Percentiles rank a stretch among this genome's conserved stretches.
These are phyloP conservation scores for Epichloe typhina DNA, from an alignment of 2,329 filamentous ascomycete genomes.

Conservation along the genomic window DNA sequence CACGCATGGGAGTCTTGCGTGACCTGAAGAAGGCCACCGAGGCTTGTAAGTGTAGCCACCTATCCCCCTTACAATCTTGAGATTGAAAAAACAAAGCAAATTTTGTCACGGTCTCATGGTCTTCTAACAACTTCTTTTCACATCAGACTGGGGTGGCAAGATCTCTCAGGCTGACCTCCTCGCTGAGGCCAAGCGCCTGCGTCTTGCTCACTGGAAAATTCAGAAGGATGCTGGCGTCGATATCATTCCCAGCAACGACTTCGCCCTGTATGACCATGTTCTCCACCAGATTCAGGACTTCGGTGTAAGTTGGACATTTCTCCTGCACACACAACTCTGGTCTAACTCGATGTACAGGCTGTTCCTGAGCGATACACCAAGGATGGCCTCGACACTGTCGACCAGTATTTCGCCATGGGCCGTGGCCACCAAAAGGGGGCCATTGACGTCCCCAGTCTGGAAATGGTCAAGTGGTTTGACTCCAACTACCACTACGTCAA, in stretches of 20 bases:
- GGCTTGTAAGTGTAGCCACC: conserved; percentile 46
- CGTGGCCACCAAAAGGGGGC: conserved; percentile 93
- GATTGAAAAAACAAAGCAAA: not conserved
- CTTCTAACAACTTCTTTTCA: conserved; percentile 12
- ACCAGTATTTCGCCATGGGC: conserved; percentile 99
- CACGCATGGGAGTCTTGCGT: conserved; percentile 95
- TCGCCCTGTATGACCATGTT: conserved; percentile 96
- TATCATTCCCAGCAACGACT: conserved; percentile 98
- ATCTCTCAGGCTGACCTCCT: conserved; percentile 83
- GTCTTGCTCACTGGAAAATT: conserved; percentile 97
- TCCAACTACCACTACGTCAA: conserved; percentile 99
- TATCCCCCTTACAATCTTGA: not conserved
- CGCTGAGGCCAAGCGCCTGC: conserved; percentile 89
- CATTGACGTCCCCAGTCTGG: conserved; percentile 83
- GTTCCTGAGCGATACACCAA: conserved; percentile 88
- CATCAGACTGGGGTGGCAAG: conserved; percentile 72
- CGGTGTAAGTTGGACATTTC: conserved; percentile 49
- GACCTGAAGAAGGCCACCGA: conserved; percentile 99
- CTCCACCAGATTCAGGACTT: conserved; percentile 97
- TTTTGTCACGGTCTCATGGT: not conserved
- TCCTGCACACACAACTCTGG: not conserved
- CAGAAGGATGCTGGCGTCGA: conserved; percentile 98
- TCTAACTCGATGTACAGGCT: conserved; percentile 37
- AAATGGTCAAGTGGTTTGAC: conserved; percentile 99
- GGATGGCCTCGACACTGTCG: conserved; percentile 74